phyloP scores from a whole-genome alignment of 805 yeast species.

The Candida ulmi region DNA sequence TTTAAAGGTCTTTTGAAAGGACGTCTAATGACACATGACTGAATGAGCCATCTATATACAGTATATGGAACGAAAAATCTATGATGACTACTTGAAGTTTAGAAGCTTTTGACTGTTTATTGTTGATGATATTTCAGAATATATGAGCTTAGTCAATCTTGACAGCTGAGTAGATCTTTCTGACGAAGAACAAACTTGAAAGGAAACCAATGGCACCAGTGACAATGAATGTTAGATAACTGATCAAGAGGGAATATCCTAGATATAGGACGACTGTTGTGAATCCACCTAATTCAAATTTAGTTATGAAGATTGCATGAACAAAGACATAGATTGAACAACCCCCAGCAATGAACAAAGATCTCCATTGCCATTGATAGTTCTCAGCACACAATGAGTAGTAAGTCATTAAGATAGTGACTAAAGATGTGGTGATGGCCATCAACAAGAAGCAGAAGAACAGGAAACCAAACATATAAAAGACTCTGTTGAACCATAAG shows the following conservation, averaged over 20 bases:
- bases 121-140: too few species aligned
- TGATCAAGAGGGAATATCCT: constrained; percentile 75
- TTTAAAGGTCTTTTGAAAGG: too few species aligned
- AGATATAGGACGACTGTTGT: constrained; percentile 73
- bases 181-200: constrained; percentile 65
- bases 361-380: constrained; percentile 97
- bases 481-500: constrained; percentile 89
- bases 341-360: constrained; percentile 83
- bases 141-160: constrained; percentile 76
- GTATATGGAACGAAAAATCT: too few species aligned
- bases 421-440: constrained; percentile 74
- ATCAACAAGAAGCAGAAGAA: constrained; percentile 83
- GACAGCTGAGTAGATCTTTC: constrained; percentile 76
- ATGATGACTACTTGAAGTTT: too few species aligned
- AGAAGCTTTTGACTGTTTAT: too few species aligned
- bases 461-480: constrained; percentile 96
- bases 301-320: constrained; percentile 73
- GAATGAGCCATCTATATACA: too few species aligned
- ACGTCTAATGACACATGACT: too few species aligned
- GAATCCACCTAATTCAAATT: constrained; percentile 65
- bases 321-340: constrained; percentile 79
- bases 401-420: constrained; percentile 75
- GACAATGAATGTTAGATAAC: constrained; percentile 65
- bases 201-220: constrained; percentile 88
- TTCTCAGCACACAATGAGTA: constrained; percentile 85